Conservation (phyloP, 306 rosid genomes). For the Rosa multiflora region DNA sequence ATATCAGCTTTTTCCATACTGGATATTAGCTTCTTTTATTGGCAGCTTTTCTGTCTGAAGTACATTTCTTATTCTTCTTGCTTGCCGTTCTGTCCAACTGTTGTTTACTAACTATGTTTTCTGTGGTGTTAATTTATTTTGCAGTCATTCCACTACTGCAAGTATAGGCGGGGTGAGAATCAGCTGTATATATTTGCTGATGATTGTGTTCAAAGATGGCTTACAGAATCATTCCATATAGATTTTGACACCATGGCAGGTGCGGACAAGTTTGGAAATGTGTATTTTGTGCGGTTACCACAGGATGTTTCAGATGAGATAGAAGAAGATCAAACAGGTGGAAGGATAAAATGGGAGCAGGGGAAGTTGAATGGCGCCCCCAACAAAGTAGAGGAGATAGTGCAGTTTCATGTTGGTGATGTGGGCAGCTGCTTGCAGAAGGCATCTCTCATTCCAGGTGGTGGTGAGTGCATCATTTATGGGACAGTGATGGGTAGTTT, state of each 20-base stretch:
- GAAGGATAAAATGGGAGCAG: constrained; percentile 98
- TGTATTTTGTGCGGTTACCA: constrained; percentile 82
- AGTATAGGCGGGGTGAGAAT: constrained; percentile 95
- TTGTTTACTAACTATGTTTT: constrained; percentile 14
- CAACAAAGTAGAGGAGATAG: constrained; percentile 94
- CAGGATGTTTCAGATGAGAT: constrained; percentile 99
- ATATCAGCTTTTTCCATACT: neutral
- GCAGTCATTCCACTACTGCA: constrained; percentile 99
- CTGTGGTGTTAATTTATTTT: constrained; percentile 26
- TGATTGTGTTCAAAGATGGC: constrained; percentile 97
- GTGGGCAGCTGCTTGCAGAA: constrained; percentile 82
- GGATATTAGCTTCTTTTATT: neutral
- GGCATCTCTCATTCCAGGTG: constrained; percentile 98
- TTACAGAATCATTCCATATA: constrained; percentile 89
- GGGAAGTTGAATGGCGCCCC: constrained; percentile 97
- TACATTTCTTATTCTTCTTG: constrained; percentile 6
- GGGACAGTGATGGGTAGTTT: constrained; percentile 97
- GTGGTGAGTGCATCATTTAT: constrained; percentile 90
- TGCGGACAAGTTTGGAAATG: constrained; percentile 93
- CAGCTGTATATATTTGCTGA: constrained; percentile 94
- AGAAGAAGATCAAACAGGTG: constrained; percentile 99
- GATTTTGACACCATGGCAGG: constrained; percentile 99
- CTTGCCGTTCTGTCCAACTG: neutral
- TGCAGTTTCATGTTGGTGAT: constrained; percentile 89
- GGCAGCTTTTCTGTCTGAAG: neutral